Conservation (phyloP, 345 rosid genomes). For the Melaleuca quinquenervia region DNA sequence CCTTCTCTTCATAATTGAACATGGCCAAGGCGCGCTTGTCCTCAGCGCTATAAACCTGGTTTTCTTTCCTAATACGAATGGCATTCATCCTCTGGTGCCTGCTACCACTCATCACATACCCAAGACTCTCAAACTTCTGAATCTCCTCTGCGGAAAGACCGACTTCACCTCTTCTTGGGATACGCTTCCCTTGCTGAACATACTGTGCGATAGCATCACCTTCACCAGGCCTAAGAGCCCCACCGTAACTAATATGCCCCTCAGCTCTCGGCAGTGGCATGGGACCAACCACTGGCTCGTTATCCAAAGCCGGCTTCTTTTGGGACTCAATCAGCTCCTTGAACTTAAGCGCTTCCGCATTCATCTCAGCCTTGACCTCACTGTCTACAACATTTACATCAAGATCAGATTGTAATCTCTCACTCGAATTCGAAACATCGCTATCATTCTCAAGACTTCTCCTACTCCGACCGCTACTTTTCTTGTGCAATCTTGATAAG, state of each 20-base stretch:
- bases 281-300: constrained; percentile 77
- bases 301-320: constrained; percentile 60
- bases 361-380: constrained; percentile 40
- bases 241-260: constrained; percentile 97
- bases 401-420: constrained; percentile 22
- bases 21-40: constrained; percentile 94
- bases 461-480: constrained; percentile 26
- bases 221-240: constrained; percentile 98
- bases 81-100: constrained; percentile 99
- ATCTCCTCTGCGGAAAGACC: constrained; percentile 98
- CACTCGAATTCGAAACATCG: constrained; percentile 8
- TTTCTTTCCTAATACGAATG: constrained; percentile 97
- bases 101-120: constrained; percentile 98
- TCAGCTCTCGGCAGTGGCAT: constrained; percentile 87
- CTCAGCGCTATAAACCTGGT: constrained; percentile 98
- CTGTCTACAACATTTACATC: constrained; percentile 25
- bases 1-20: constrained; percentile 98
- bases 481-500: constrained; percentile 20
- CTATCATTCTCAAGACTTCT: constrained; percentile 13
- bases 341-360: constrained; percentile 57
- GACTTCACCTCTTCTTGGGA: constrained; percentile 99
- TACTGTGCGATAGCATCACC: constrained; percentile 99
- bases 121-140: constrained; percentile 81
- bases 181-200: constrained; percentile 98
- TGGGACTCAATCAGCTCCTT: constrained; percentile 76